Conservation (phyloP, 768 basidiomycete genomes). For the Neoboletus subvelutipes region DNA sequence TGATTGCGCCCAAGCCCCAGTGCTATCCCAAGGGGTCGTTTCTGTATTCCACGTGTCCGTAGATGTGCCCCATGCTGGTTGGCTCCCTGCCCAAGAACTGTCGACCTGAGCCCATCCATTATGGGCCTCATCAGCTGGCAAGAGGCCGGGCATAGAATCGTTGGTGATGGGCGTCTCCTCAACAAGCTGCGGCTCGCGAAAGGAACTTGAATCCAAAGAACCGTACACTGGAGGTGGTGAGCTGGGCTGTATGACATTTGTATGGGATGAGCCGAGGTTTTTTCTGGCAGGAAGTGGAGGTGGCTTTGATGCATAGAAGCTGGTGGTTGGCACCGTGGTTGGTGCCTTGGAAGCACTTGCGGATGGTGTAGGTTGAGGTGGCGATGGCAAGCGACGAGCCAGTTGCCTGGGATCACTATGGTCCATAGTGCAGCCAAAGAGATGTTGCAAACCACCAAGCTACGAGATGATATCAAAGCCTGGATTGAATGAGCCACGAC, state of each 20-base stretch:
- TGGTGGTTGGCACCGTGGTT: slow-evolving; percentile 26
- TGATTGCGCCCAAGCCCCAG: slow-evolving; percentile 23
- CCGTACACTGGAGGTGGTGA: slow-evolving; percentile 31
- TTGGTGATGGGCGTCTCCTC: slow-evolving; percentile 39
- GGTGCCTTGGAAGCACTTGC: slow-evolving; percentile 33
- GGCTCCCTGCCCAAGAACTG: slow-evolving; percentile 15
- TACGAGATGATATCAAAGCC: slow-evolving; percentile 9
- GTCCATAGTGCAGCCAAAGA: slow-evolving; percentile 41
- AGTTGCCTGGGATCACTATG: slow-evolving; percentile 43
- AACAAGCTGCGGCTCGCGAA: slow-evolving; percentile 58
- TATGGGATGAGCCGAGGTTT: slow-evolving; percentile 37
- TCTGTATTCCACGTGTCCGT: slow-evolving; percentile 23
- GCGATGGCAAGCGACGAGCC: slow-evolving; percentile 28
- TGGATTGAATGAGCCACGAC: neutral
- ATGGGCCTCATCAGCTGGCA: slow-evolving; percentile 37
- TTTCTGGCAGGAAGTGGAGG: slow-evolving; percentile 38
- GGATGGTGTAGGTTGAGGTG: slow-evolving; percentile 45
- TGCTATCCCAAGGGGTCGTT: slow-evolving; percentile 27
- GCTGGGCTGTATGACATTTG: slow-evolving; percentile 32
- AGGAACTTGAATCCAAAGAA: slow-evolving; percentile 28
- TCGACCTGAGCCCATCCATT: slow-evolving; percentile 17
- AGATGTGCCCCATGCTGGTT: slow-evolving; percentile 12
- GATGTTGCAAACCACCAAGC: slow-evolving; percentile 3
- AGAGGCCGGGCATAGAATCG: slow-evolving; percentile 36
- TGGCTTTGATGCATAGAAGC: slow-evolving; percentile 32